phyloP scores from a whole-genome alignment of 768 basidiomycete species.

The Asterophora lycoperdoides region DNA sequence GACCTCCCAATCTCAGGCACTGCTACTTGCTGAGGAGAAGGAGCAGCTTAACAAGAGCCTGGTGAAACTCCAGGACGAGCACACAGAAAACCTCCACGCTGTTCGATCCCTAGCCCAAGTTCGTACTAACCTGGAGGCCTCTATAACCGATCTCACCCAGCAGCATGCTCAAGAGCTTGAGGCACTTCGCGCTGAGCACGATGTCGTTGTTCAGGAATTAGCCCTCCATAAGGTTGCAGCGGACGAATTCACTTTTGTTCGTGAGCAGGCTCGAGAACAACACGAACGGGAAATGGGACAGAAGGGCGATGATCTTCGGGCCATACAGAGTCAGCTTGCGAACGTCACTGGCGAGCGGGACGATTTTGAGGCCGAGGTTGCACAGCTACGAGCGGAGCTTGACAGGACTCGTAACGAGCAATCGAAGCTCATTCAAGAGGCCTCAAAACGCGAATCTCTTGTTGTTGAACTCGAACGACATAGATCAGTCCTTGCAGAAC shows the following conservation, averaged over 20 bases:
- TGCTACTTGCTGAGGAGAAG: slow-evolving; percentile 1
- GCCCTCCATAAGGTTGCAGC: slow-evolving; percentile 53
- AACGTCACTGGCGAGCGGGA: slow-evolving; percentile 41
- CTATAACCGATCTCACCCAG: slow-evolving; percentile 45
- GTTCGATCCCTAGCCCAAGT: background rate
- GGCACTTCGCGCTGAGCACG: slow-evolving; percentile 42
- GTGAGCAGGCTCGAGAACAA: slow-evolving; percentile 35
- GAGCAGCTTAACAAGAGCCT: slow-evolving; percentile 2
- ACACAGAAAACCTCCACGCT: slow-evolving; percentile 3
- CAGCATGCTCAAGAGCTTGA: slow-evolving; percentile 48
- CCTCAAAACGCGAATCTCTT: slow-evolving; percentile 70
- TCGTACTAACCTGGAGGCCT: slow-evolving; percentile 36
- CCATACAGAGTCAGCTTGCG: slow-evolving; percentile 48
- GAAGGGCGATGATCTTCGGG: slow-evolving; percentile 43
- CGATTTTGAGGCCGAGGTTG: slow-evolving; percentile 42
- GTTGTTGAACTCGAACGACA: slow-evolving; percentile 74
- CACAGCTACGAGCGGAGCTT: slow-evolving; percentile 54
- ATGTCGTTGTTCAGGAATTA: slow-evolving; percentile 52
- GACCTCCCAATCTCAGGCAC: background rate
- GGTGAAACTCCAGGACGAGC: slow-evolving; percentile 3
- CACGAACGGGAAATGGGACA: slow-evolving; percentile 48
- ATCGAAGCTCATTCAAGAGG: slow-evolving; percentile 61
- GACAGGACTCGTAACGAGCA: slow-evolving; percentile 55
- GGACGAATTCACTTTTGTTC: slow-evolving; percentile 45
- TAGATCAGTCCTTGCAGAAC: slow-evolving; percentile 68